Base-by-base conservation (phyloP, 2,329 filamentous ascomycete species). In the Taxawa tesnikishii region DNA sequence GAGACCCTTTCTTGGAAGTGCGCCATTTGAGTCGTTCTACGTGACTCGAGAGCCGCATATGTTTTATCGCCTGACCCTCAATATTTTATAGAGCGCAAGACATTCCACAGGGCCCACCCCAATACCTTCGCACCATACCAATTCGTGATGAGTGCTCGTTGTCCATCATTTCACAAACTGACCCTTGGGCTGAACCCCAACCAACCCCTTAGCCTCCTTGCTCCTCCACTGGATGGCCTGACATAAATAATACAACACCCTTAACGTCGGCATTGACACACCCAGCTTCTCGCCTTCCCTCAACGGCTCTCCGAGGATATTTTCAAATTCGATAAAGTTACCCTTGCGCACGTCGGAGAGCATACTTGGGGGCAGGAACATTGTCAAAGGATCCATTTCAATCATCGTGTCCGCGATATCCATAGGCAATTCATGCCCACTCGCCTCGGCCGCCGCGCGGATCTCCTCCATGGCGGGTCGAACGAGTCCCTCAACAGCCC, bases 311-410 rank as follows among this genome's bases (percentile, higher is more conserved):
- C 69, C 69, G 3, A 73, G 48, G 21, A 74, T 59, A 38, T 65
- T 70, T 45, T 74, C 68, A 29, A 63, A 60, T 46, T 75, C 70
- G 37, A 69, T 65, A 32, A 60, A 67, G 42, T 70, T 72, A 11
- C 67, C 63, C 62, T 72, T 71, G 21, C 58, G 51, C 6, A 62
- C 49, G 47, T 75, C 70, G 37, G 65, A 60, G 11, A 60, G 53
- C 69, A 73, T 73, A 40, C 66, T 70, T 0, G 68, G 70, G 38
- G 57, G 55, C 38, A 68, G 58, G 24, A 60, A 63, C 26, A 60
- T 58, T 28, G 63, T 60, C 13, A 63, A 48, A 0, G 67, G 65
- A 51, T 74, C 67, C 24, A 56, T 45, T 16, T 58, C 48, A 25
- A 75, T 63, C 40, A 63, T 59, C 4, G 44, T 39, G 12, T 67